These are phyloP conservation scores for Pistacia integerrima DNA, from an alignment of 345 rosid species.

Conservation along the genomic window DNA sequence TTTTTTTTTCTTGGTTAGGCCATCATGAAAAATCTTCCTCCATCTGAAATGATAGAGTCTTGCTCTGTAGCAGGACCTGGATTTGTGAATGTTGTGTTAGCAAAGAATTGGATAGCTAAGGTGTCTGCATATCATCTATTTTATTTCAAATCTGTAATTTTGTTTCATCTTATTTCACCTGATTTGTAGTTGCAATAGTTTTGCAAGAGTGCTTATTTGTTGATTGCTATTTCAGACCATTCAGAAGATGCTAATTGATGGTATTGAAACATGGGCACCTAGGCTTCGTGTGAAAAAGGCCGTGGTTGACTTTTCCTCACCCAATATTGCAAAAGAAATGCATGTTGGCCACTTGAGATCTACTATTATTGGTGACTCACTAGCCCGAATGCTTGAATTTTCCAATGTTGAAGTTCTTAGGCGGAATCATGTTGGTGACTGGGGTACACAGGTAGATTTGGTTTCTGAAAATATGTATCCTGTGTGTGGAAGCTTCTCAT, in stretches of 20 bases:
- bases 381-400: constrained; percentile 93
- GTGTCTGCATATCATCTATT: constrained; percentile 33
- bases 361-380: constrained; percentile 92
- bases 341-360: constrained; percentile 98
- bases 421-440: constrained; percentile 98
- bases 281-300: constrained; percentile 62
- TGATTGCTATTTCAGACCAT: constrained; percentile 54
- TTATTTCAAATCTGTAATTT: not conserved
- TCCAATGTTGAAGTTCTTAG: constrained; percentile 90
- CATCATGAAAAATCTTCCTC: constrained; percentile 69
- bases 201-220: constrained; percentile 16
- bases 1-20: constrained; percentile 45
- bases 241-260: constrained; percentile 77
- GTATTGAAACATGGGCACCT: constrained; percentile 92
- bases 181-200: constrained; percentile 5
- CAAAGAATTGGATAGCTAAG: constrained; percentile 85
- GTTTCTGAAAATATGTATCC: constrained; percentile 1
- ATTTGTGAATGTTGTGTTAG: constrained; percentile 75
- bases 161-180: not conserved
- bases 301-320: constrained; percentile 96
- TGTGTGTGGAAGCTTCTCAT: not conserved
- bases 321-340: constrained; percentile 99
- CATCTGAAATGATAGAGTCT: constrained; percentile 77
- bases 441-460: constrained; percentile 96
- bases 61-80: constrained; percentile 95